Conservation (phyloP, 805 yeast genomes). For the Nematodospora valgi region DNA sequence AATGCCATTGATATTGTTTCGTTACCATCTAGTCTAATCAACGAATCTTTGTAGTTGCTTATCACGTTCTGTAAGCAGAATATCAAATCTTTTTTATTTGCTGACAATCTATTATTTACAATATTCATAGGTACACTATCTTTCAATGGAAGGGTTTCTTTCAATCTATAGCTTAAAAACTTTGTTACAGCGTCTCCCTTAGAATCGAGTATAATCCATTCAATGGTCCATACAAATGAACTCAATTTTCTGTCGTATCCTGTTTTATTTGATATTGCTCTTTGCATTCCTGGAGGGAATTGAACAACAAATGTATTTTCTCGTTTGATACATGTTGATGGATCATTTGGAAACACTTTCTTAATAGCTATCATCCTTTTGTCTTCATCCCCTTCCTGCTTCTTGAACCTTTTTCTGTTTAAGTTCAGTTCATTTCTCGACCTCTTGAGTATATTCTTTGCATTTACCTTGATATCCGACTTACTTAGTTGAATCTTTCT, state of each 20-base stretch:
- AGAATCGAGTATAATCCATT: conserved; percentile 52
- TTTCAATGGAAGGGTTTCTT: conserved; percentile 31
- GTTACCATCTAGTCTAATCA: conserved; percentile 35
- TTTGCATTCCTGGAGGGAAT: conserved; percentile 72
- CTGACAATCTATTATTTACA: conserved; percentile 15
- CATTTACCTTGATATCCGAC: conserved; percentile 41
- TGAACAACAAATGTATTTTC: conserved; percentile 65
- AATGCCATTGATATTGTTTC: conserved; percentile 46
- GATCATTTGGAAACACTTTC: conserved; percentile 22
- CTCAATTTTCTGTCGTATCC: conserved; percentile 64
- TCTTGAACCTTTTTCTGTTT: conserved; percentile 14
- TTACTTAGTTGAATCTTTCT: conserved; percentile 60
- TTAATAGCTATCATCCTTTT: conserved; percentile 20
- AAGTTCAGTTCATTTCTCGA: conserved; percentile 5
- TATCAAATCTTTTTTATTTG: conserved; percentile 17
- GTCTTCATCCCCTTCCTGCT: conserved; percentile 18
- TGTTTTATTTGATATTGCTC: conserved; percentile 61
- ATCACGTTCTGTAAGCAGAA: conserved; percentile 35
- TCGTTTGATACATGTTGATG: conserved; percentile 34
- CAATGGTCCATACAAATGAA: conserved; percentile 74
- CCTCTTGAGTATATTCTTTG: conserved; percentile 42
- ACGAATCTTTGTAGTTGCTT: conserved; percentile 16
- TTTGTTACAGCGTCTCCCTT: conserved; percentile 22
- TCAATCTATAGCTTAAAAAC: conserved; percentile 43
- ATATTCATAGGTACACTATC: conserved; percentile 43